Evolutionary conservation across 805 yeast species (phyloP), one percentile per base, ranked within the genome.

Genomic region (Metschnikowia lochheadii): DNA sequence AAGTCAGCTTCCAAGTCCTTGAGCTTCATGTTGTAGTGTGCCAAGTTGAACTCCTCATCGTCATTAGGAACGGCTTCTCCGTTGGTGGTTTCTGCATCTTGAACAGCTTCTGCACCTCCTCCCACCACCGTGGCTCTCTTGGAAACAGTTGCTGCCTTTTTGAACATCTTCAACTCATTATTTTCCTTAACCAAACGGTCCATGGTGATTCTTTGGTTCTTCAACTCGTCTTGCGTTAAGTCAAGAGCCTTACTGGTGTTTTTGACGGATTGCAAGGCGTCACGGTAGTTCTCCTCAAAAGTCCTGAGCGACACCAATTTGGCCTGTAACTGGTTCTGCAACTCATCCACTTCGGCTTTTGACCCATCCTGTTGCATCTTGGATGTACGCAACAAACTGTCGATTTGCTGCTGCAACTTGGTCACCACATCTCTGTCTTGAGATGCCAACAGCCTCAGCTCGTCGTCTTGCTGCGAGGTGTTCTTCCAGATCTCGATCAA

Each of bases 1-100:
- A 89, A 72, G 63, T 89, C 96, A 3, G 96, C 96, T 61, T 88
- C 87, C 58, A 89, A 70, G 59, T 89, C 96, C 59, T 87, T 83
- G 40, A 89, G 78, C 67, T 84, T 87, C 72, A 89, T 76, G 54
- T 83, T 86, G 61, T 79, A 87, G 56, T 85, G 89, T 42, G 87
- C 79, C 46, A 60, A 69, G 26, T 59, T 65, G 37, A 73, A 65
- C 29, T 58, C 63, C 14, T 63, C 68, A 21, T 67, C 73, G 18
- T 57, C 63, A 1, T 51, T 37, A 3, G 29, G 38, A 8, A 18
- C 13, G 2, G 29, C 20, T 4, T 37, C 44, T 5, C 33, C 21
- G 21, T 51, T 56, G 6, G 44, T 59, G 31, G 15, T n/a, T 10
- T 47, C 40, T 11, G 53, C 40, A 10, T 34, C 54, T 36, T 21